These are phyloP conservation scores for Alternaria triticina DNA, from an alignment of 2,329 filamentous ascomycete species.

Conservation along the genomic window DNA sequence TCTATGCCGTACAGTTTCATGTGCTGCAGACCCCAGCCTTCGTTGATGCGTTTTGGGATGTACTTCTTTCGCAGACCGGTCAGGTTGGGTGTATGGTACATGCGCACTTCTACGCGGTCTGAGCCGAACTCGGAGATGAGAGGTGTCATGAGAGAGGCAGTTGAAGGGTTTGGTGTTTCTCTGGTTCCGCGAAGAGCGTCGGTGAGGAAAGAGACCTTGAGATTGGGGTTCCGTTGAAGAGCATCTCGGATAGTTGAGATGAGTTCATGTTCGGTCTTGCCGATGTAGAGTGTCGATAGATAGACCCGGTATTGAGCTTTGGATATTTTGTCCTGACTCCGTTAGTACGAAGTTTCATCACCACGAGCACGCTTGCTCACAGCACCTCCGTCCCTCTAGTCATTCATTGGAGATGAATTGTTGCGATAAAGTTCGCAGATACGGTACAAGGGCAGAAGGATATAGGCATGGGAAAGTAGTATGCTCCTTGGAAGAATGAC, in stretches of 20 bases:
- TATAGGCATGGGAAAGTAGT: not conserved
- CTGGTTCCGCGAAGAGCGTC: slow-evolving; percentile 90
- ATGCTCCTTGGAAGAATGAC: not conserved
- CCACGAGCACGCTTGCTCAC: slow-evolving; percentile 1
- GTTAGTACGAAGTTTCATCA: slow-evolving; percentile 13
- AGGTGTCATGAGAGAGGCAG: slow-evolving; percentile 84
- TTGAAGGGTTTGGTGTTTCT: slow-evolving; percentile 84
- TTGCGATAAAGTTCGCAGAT: not conserved
- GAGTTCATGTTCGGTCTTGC: slow-evolving; percentile 88
- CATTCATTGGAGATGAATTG: not conserved
- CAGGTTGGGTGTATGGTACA: slow-evolving; percentile 98
- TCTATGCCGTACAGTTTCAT: slow-evolving; percentile 99
- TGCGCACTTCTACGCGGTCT: slow-evolving; percentile 86
- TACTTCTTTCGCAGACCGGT: slow-evolving; percentile 83
- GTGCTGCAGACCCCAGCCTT: slow-evolving; percentile 97
- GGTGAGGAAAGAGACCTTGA: slow-evolving; percentile 87
- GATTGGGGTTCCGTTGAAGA: slow-evolving; percentile 73
- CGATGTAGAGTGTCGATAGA: slow-evolving; percentile 95
- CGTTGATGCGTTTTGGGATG: slow-evolving; percentile 89
- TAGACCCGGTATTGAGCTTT: slow-evolving; percentile 82
- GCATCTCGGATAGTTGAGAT: slow-evolving; percentile 79
- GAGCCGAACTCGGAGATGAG: slow-evolving; percentile 84
- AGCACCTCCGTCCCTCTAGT: not conserved
- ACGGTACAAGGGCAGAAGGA: not conserved
- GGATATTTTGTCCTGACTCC: slow-evolving; percentile 69